These are phyloP conservation scores for Tetracladium maxilliforme DNA, from an alignment of 2,329 filamentous ascomycete genomes.

Conservation along the genomic window DNA sequence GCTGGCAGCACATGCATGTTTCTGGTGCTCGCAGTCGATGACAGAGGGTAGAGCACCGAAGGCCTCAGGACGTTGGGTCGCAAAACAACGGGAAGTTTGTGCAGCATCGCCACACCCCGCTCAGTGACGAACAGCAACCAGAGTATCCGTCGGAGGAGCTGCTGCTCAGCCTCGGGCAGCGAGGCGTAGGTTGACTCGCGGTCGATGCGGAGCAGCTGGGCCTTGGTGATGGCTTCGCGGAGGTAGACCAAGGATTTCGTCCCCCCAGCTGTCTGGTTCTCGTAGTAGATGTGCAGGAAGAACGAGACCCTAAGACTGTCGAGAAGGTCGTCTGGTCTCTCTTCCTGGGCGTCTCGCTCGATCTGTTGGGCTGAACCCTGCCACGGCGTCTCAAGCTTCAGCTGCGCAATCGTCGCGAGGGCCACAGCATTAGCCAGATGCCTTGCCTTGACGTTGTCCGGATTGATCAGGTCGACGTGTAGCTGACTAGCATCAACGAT, in stretches of 20 bases:
- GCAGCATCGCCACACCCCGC: conserved; percentile 30
- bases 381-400: conserved; percentile 21
- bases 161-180: conserved; percentile 21
- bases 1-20: conserved; percentile 32
- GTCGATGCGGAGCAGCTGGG: conserved; percentile 31
- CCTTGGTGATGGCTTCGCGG: conserved; percentile 33
- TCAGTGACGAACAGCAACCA: conserved; percentile 34
- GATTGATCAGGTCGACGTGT: too few species aligned
- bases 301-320: conserved; percentile 29
- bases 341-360: conserved; percentile 19
- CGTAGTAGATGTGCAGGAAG: conserved; percentile 35
- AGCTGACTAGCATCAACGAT: too few species aligned
- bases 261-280: conserved; percentile 29
- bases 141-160: conserved; percentile 27
- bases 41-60: conserved; percentile 18
- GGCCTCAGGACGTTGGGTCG: conserved; percentile 22
- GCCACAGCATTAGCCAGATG: conserved; percentile 30
- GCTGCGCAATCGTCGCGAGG: conserved; percentile 30
- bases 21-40: too few species aligned
- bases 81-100: conserved; percentile 30
- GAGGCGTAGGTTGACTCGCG: conserved; percentile 22
- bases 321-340: conserved; percentile 16
- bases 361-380: conserved; percentile 16
- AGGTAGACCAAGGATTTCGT: conserved; percentile 29
- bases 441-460: too few species aligned